These are phyloP conservation scores for Gymnopus androsaceus DNA, from an alignment of 1,284 basidiomycete genomes.

Conservation along the genomic window DNA sequence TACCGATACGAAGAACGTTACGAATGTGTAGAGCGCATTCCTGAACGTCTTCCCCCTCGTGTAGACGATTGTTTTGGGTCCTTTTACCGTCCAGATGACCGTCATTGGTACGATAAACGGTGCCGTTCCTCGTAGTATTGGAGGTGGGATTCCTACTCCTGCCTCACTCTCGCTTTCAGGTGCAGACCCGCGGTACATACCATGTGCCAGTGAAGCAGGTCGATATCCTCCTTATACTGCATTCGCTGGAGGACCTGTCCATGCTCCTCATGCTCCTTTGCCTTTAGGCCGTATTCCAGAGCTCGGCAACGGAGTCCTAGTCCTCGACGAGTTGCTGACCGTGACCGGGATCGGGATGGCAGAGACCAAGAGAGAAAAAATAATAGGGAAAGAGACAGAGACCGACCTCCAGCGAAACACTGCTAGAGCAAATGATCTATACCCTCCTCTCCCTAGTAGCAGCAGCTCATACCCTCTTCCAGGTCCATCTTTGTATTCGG, in stretches of 20 bases:
- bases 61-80: slow-evolving; percentile 7
- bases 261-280: too few species aligned
- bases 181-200: too few species aligned
- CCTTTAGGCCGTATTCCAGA: neutral
- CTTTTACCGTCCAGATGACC: slow-evolving; percentile 21
- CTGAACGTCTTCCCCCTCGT: slow-evolving; percentile 19
- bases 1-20: slow-evolving; percentile 25
- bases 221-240: neutral
- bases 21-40: slow-evolving; percentile 19
- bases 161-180: too few species aligned
- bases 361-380: too few species aligned
- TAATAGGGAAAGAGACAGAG: too few species aligned
- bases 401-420: slow-evolving; percentile 3
- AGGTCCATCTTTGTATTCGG: too few species aligned
- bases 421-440: slow-evolving; percentile 6
- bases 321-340: neutral
- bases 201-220: too few species aligned
- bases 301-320: slow-evolving; percentile 8
- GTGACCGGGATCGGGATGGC: slow-evolving; percentile 3
- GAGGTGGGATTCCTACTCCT: neutral
- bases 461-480: neutral
- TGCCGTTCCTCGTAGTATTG: neutral
- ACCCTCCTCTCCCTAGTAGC: slow-evolving; percentile 1
- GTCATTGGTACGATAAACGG: slow-evolving; percentile 27
- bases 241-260: neutral